These are phyloP conservation scores for Drechslera avenae DNA, from an alignment of 2,329 filamentous ascomycete species.

Conservation along the genomic window DNA sequence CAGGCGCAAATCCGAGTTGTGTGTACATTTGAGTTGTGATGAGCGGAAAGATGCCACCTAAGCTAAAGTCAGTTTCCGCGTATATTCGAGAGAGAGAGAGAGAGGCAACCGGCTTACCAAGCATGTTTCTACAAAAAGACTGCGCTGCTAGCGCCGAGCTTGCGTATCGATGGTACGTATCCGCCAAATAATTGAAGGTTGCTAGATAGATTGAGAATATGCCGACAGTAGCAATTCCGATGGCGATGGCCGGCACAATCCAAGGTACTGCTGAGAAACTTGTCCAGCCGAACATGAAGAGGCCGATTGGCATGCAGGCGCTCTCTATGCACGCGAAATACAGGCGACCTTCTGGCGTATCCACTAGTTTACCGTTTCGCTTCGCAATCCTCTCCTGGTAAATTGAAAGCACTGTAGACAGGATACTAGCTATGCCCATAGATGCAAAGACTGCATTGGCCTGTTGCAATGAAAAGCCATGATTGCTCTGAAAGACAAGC, in stretches of 20 bases:
- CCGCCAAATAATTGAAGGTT: slow-evolving; percentile 91
- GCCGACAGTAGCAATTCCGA: slow-evolving; percentile 77
- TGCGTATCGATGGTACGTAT: slow-evolving; percentile 84
- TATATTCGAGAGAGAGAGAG: no score
- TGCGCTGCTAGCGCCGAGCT: slow-evolving; percentile 86
- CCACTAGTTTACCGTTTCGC: slow-evolving; percentile 47
- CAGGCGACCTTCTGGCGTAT: slow-evolving; percentile 72
- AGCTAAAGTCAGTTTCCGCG: slow-evolving; percentile 3
- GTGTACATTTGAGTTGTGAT: slow-evolving; percentile 75
- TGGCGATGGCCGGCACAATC: slow-evolving; percentile 72
- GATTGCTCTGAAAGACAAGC: slow-evolving; percentile 71
- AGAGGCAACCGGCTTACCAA: slow-evolving; percentile 53
- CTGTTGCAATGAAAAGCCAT: slow-evolving; percentile 70
- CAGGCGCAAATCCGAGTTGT: slow-evolving; percentile 71
- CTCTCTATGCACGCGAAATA: slow-evolving; percentile 83
- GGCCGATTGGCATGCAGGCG: slow-evolving; percentile 74
- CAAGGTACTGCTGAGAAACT: slow-evolving; percentile 67
- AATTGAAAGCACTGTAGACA: slow-evolving; percentile 72
- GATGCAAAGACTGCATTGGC: slow-evolving; percentile 74
- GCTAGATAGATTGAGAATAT: slow-evolving; percentile 80
- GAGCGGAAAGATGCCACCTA: slow-evolving; percentile 75
- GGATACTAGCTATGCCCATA: slow-evolving; percentile 68
- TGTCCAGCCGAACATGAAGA: slow-evolving; percentile 82
- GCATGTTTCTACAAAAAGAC: slow-evolving; percentile 81
- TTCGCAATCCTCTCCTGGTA: slow-evolving; percentile 71